Evolutionary conservation across 345 rosid genomes (phyloP), one percentile per base, ranked within the genome.

Genomic region (Capsella bursapastoris): DNA sequence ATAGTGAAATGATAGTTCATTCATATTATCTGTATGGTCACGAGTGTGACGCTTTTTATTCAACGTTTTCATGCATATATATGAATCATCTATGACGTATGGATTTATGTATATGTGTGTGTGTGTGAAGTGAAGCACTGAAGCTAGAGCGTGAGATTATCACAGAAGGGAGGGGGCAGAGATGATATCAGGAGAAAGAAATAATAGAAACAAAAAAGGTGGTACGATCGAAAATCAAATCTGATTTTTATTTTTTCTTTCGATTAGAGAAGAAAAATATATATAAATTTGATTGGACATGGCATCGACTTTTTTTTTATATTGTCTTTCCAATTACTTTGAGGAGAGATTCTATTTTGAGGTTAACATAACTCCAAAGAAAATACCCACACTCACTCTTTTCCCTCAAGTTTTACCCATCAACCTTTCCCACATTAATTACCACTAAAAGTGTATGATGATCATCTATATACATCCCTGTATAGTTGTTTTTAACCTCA

Each of bases 271-370:
- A 41, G 13, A 25, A 15, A 5, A 11, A 34, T 34, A 6, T 32
- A 32, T 34, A 68, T 61, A 68, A 62, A 57, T 18, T 48, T 77
- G 77, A 77, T 77, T 65, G 68, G 81, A 71, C 72, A 41, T 64
- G 81, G 68, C 77, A 77, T 77, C 57, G 34, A 71, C 81, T 77
- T 65, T 71, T 65, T 68, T 77, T 68, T 77, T 77, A 72, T 77
- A 57, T 70, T 64, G 72, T 77, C 72, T 77, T 77, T 64, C 76
- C 76, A 49, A 37, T 76, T 76, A 56, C 72, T 77, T 77, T 70
- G 71, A 77, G 72, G 25, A 49, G 76, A 64, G 61, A 64, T 71
- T 77, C 72, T 71, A 71, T 77, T 77, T 77, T 64, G 77, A 71
- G 81, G 81, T 77, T 71, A 47, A 71, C 72, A 76, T 57, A 57